phyloP scores from a whole-genome alignment of 345 rosid genomes.

The Dipteronia dyeriana region DNA sequence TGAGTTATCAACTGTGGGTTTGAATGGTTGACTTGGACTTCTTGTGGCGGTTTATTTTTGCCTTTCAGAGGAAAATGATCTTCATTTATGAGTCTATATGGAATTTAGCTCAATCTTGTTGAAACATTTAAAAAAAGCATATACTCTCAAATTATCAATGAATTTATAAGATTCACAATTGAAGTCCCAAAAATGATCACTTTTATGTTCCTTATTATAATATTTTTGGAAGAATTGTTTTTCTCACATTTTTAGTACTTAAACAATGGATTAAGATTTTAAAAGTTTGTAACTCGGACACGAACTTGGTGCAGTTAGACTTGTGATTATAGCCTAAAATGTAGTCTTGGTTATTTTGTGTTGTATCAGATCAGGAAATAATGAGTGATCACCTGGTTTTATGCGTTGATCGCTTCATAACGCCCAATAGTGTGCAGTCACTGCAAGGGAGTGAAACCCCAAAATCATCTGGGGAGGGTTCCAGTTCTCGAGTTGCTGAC shows the following conservation, averaged over 20 bases:
- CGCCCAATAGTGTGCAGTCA: constrained; percentile 42
- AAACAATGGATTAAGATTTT: background rate
- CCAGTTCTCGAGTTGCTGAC: constrained; percentile 31
- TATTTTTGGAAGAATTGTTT: background rate
- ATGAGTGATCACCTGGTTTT: constrained; percentile 84
- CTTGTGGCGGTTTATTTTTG: background rate
- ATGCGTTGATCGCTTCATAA: constrained; percentile 62
- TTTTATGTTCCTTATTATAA: background rate
- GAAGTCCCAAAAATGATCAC: background rate
- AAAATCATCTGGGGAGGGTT: constrained; percentile 43
- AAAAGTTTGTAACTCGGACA: background rate
- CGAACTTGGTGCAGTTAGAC: background rate
- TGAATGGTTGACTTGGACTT: constrained; percentile 17
- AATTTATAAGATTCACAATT: background rate
- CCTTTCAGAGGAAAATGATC: background rate
- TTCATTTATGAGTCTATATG: background rate
- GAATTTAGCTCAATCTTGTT: background rate
- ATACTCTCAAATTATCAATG: background rate
- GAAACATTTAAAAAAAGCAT: background rate
- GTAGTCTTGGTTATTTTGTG: constrained; percentile 5
- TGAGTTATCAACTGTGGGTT: background rate
- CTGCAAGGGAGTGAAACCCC: constrained; percentile 28
- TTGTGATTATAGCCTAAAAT: constrained; percentile 17
- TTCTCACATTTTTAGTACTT: background rate
- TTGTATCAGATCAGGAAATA: constrained; percentile 14